Evolutionary conservation across 805 yeast genomes (phyloP).

Genomic region (Wickerhamomyces bisporus): DNA sequence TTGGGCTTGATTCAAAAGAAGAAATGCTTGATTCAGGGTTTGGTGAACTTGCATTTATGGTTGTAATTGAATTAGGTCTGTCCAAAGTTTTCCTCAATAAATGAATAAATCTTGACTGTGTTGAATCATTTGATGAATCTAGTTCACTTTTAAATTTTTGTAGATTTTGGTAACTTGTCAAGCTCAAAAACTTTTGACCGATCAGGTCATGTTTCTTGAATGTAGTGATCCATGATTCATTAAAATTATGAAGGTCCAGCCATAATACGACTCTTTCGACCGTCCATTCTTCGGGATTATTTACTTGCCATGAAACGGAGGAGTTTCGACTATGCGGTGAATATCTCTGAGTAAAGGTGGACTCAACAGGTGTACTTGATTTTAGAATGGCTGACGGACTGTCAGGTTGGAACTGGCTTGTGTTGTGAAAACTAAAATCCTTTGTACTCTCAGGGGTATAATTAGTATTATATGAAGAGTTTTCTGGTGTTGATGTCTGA

Average conservation of each 20-base stretch:
- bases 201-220: constrained; percentile 53
- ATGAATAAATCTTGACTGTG: constrained; percentile 54
- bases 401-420: constrained; percentile 13
- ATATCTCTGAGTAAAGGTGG: constrained; percentile 2
- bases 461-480: constrained; percentile 1
- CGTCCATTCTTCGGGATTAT: constrained; percentile 64
- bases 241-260: constrained; percentile 66
- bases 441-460: constrained; percentile 7
- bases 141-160: constrained; percentile 32
- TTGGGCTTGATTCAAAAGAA: constrained; percentile 20
- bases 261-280: constrained; percentile 60
- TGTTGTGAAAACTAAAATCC: constrained; percentile 23
- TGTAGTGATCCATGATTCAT: constrained; percentile 65
- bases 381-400: constrained; percentile 7
- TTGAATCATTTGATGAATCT: constrained; percentile 41
- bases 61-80: constrained; percentile 16
- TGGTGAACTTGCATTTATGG: constrained; percentile 13
- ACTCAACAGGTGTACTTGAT: background rate
- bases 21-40: constrained; percentile 12
- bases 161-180: constrained; percentile 65
- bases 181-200: constrained; percentile 59
- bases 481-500: constrained; percentile 11
- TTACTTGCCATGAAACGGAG: constrained; percentile 42
- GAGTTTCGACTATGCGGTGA: constrained; percentile 23
- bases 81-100: constrained; percentile 40